phyloP scores from a whole-genome alignment of 2,329 filamentous ascomycete species.

The Samsoniella hepiali region DNA sequence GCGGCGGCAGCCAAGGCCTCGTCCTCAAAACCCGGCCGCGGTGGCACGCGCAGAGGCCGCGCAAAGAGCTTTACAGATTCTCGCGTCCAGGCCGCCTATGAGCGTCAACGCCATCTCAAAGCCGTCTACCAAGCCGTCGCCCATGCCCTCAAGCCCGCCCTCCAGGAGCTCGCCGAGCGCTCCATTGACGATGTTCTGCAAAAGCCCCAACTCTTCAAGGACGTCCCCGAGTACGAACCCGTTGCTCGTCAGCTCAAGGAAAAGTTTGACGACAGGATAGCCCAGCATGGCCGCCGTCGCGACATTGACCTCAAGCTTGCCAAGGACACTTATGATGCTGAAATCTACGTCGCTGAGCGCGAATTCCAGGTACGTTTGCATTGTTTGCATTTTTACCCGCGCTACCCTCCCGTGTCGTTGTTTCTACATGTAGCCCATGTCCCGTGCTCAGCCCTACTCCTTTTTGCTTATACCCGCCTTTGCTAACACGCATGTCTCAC shows the following conservation, averaged over 20 bases:
- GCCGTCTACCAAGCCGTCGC: slow-evolving; percentile 61
- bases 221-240: slow-evolving; percentile 50
- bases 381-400: neutral
- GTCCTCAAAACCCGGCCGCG: slow-evolving; percentile 36
- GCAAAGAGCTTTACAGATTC: slow-evolving; percentile 55
- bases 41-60: slow-evolving; percentile 45
- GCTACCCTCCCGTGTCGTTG: neutral
- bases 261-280: slow-evolving; percentile 31
- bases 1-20: slow-evolving; percentile 33
- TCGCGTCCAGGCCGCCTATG: slow-evolving; percentile 55
- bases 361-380: slow-evolving; percentile 38
- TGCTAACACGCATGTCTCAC: slow-evolving; percentile 11
- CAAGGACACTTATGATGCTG: slow-evolving; percentile 36
- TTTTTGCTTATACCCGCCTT: slow-evolving; percentile 22
- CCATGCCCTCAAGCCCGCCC: slow-evolving; percentile 59
- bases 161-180: slow-evolving; percentile 63
- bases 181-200: slow-evolving; percentile 55
- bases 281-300: slow-evolving; percentile 31
- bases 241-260: slow-evolving; percentile 48
- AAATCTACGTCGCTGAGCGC: slow-evolving; percentile 33
- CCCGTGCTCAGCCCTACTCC: slow-evolving; percentile 10
- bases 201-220: slow-evolving; percentile 50
- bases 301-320: slow-evolving; percentile 36
- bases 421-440: slow-evolving; percentile 7
- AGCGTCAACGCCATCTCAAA: slow-evolving; percentile 65